A percentile compares a stretch with the other conserved stretches of the same genome.
Evolutionary conservation across 306 rosid genomes (phyloP).

Genomic region (Morella rubra): DNA sequence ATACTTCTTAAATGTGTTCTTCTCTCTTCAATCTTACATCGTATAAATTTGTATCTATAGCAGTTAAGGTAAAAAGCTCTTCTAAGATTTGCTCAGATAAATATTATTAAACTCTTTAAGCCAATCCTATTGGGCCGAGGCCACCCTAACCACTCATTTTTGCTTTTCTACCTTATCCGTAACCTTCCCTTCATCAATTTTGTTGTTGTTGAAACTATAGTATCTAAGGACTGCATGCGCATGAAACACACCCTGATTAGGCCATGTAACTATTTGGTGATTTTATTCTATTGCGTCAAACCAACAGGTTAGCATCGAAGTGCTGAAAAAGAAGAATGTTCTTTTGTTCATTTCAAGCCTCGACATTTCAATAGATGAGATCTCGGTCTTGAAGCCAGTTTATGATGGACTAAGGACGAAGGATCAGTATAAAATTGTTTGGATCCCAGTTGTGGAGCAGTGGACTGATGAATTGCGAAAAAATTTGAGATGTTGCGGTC

Average conservation of each 20-base stretch:
- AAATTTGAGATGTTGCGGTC: constrained; percentile 36
- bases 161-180: too few relatives aligned
- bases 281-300: not conserved
- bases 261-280: not conserved
- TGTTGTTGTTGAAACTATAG: too few relatives aligned
- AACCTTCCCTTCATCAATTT: too few relatives aligned
- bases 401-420: constrained; percentile 30
- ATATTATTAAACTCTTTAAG: too few relatives aligned
- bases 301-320: constrained; percentile 33
- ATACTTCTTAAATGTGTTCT: not conserved
- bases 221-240: too few relatives aligned
- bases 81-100: too few relatives aligned
- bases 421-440: constrained; percentile 37
- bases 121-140: too few relatives aligned
- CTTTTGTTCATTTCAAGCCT: constrained; percentile 43
- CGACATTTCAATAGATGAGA: constrained; percentile 36
- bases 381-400: constrained; percentile 26
- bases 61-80: too few relatives aligned
- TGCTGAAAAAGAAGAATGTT: constrained; percentile 39
- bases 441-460: constrained; percentile 60
- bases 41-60: too few relatives aligned
- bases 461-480: constrained; percentile 36
- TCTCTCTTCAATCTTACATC: too few relatives aligned
- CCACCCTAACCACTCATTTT: too few relatives aligned
- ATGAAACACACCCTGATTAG: not conserved